Evolutionary conservation across 495 filamentous ascomycete genomes (phyloP), one percentile per base, ranked within the genome.

Genomic region (Neohortaea acidophila): DNA sequence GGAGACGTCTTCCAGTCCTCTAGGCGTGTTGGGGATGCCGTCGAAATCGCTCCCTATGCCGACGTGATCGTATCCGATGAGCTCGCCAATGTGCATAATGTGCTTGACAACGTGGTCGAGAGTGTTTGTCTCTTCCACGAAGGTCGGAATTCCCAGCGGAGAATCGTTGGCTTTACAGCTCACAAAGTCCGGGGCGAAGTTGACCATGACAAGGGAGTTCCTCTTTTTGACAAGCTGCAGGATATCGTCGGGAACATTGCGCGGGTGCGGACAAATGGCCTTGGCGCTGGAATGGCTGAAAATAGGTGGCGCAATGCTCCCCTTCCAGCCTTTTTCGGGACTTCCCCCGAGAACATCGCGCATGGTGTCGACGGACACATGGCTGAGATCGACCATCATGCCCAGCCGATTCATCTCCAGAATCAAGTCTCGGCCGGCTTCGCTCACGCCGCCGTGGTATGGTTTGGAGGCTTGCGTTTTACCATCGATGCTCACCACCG

Each of bases 361-460:
- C 80, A 79, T 79, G 0, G 77, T 82, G 15, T 76, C 71, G n/a
- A 66, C 63, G 31, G 69, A 70, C 2, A 70, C 68, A 50, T 86
- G 81, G 12, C 75, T 65, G 1, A 84, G 59, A 46, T 86, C 81
- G 25, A 86, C 75, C 12, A 84, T 66, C 77, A 85, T 79, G 17
- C 81, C 81, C 21, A 84, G 56, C 2, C 81, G 65, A 51, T 85
- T 86, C 81, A 86, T 86, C 59, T 86, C 81, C 19, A 57, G 51
- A 40, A 85, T 62, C 4, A 94, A 59, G 2, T 61, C 47, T 30
- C 66, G 63, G n/a, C 89, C 89, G 4, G 61, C 67, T 2, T 65
- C 58, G 44, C 78, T 84, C 12, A 94, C 36, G 9, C 66, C 66
- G 18, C 53, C 56, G 24, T 66, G 62, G 17, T 62, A 51, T 2